Percentiles rank a stretch among this genome's conserved stretches.
phyloP scores from a whole-genome alignment of 768 basidiomycete species.

The Serendipita sp. region DNA sequence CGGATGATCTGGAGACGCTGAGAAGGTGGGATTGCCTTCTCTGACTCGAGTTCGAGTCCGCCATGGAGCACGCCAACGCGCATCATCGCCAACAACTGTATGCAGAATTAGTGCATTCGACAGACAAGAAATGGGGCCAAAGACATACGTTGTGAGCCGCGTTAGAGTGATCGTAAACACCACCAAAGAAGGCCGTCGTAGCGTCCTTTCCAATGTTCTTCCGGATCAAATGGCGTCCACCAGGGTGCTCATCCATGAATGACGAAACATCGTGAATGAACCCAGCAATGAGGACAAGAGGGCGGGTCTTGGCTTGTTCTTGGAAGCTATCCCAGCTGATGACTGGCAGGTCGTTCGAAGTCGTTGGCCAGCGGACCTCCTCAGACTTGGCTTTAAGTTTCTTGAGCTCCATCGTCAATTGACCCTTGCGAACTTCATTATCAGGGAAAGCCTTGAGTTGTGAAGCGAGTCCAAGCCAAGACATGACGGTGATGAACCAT shows the following conservation, averaged over 20 bases:
- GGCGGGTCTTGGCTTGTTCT: conserved; percentile 61
- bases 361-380: conserved; percentile 60
- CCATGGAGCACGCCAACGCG: conserved; percentile 41
- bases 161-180: conserved; percentile 78
- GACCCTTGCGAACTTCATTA: conserved; percentile 69
- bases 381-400: conserved; percentile 68
- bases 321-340: conserved; percentile 82
- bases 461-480: conserved; percentile 47
- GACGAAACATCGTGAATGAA: conserved; percentile 81
- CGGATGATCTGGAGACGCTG: conserved; percentile 55
- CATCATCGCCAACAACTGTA: conserved; percentile 40
- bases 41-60: conserved; percentile 37
- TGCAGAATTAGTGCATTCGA: background rate
- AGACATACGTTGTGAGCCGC: conserved; percentile 64
- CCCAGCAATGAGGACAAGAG: conserved; percentile 73
- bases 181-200: conserved; percentile 88
- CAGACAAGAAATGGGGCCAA: background rate
- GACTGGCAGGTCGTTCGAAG: conserved; percentile 59
- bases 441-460: conserved; percentile 61
- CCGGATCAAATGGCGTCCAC: conserved; percentile 69
- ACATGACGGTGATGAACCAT: conserved; percentile 66
- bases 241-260: conserved; percentile 85
- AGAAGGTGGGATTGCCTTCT: conserved; percentile 53
- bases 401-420: conserved; percentile 89
- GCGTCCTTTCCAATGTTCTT: conserved; percentile 84